Conservation (phyloP, 2,329 filamentous ascomycete species). For the Ascochyta pisi region DNA sequence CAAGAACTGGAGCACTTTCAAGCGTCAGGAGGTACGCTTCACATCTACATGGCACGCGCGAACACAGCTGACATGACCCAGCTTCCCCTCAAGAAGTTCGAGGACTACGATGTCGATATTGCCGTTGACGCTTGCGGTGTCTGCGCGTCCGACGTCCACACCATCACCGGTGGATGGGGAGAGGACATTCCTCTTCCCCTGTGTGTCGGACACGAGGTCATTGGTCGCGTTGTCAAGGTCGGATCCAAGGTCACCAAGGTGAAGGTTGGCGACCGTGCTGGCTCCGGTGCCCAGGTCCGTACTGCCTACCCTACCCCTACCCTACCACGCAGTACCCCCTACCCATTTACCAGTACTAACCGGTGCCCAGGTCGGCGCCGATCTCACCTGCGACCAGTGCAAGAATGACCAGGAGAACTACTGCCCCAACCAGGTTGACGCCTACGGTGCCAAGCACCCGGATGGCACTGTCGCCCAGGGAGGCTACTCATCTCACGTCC, state of each 20-base stretch:
- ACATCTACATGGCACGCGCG: neutral
- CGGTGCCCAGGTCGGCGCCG: slow-evolving; percentile 56
- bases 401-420: slow-evolving; percentile 62
- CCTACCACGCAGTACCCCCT: no score
- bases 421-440: slow-evolving; percentile 58
- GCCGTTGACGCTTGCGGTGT: slow-evolving; percentile 71
- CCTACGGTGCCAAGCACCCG: slow-evolving; percentile 58
- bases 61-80: slow-evolving; percentile 45
- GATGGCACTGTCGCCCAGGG: slow-evolving; percentile 70
- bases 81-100: slow-evolving; percentile 85
- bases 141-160: slow-evolving; percentile 59
- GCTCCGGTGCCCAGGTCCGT: slow-evolving; percentile 58
- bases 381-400: slow-evolving; percentile 59
- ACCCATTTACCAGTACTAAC: no score
- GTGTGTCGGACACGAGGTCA: slow-evolving; percentile 70
- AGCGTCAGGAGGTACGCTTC: slow-evolving; percentile 60
- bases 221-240: slow-evolving; percentile 58
- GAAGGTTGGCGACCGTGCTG: slow-evolving; percentile 56
- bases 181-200: slow-evolving; percentile 66
- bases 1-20: slow-evolving; percentile 69
- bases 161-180: slow-evolving; percentile 67
- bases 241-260: slow-evolving; percentile 58
- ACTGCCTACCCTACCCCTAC: no score
- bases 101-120: slow-evolving; percentile 85
- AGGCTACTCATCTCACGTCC: slow-evolving; percentile 71